Evolutionary conservation across 2,329 filamentous ascomycete genomes (phyloP).

Genomic region (Madurella mycetomatis): DNA sequence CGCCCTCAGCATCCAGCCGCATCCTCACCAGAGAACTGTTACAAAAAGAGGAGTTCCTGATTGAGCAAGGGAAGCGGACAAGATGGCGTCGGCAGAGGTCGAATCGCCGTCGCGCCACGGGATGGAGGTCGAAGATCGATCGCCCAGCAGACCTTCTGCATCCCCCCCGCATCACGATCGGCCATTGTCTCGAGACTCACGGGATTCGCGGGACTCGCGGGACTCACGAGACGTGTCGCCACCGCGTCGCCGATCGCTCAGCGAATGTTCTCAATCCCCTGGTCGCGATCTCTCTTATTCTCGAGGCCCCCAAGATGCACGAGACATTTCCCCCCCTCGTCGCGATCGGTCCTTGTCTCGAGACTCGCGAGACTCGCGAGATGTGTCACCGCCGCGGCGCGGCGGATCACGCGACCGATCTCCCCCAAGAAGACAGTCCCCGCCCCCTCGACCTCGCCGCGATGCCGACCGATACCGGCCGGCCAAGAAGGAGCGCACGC

Average conservation of each 20-base stretch:
- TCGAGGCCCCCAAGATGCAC: not conserved
- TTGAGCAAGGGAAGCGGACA: slow-evolving; percentile 1
- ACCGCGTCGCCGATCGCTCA: slow-evolving; percentile 7
- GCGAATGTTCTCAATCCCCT: slow-evolving; percentile 1
- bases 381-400: slow-evolving; percentile 6
- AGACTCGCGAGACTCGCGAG: slow-evolving; percentile 1
- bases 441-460: slow-evolving; percentile 30
- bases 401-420: slow-evolving; percentile 3
- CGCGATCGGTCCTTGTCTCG: slow-evolving; percentile 1
- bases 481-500: slow-evolving; percentile 28
- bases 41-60: not conserved
- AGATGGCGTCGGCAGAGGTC: slow-evolving; percentile 21
- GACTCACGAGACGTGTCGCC: slow-evolving; percentile 9
- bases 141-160: slow-evolving; percentile 9
- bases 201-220: not conserved
- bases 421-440: slow-evolving; percentile 11
- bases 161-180: slow-evolving; percentile 14
- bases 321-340: slow-evolving; percentile 4
- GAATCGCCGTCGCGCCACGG: slow-evolving; percentile 21
- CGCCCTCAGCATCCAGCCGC: not conserved
- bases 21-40: not conserved
- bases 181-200: slow-evolving; percentile 4
- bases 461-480: slow-evolving; percentile 49
- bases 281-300: slow-evolving; percentile 2
- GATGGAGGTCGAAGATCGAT: slow-evolving; percentile 21